Base-by-base conservation (phyloP, 805 yeast genomes). In the Blastobotrys robertii region DNA sequence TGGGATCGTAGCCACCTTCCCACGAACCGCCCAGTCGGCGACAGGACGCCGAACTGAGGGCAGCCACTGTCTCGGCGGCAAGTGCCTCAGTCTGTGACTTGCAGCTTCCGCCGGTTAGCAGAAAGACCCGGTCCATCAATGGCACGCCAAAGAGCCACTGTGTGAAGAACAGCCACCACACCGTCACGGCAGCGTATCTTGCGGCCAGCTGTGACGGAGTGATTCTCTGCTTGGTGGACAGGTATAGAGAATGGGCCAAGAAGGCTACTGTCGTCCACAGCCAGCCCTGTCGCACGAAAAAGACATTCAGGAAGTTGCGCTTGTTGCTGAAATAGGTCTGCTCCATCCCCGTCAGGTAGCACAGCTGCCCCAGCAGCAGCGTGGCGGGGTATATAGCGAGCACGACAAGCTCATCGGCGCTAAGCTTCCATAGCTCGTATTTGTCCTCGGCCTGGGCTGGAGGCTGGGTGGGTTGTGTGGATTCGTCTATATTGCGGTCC, bases 1-100 rank as follows among this genome's bases (percentile, higher is more conserved):
- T 81, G 4, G 97, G 95, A 64, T 92, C 98, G 57, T 86, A 95
- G 0, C 98, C 98, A 0, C 95, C 86, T 6, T 51, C 47, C 92
- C 90, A 83, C 11, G 54, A 45, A 0, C 97, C 81, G 40, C 79
- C 86, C 55, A 73, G 25, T 47, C 57, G 41, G 58, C 92, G 62
- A 58, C 92, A 74, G 1, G 58, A 51, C 1, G 67, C 58, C 0
- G 76, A 65, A 12, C 53, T 41, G 8, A 32, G 31, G 16, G 35
- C 47, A 3, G 30, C 43, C 8, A 38, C 34, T 15, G 11, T 16
- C 9, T 25, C 39, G 29, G 3, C 12, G 2, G 42, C 48, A 4
- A 44, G 34, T 1, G 50, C 56, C 8, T 63, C 57, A 6, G 25
- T 19, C 25, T 19, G 25, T 6, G 25, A 19, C 6, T 19, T 19